phyloP scores from a whole-genome alignment of 2,329 filamentous ascomycete species.

The Hypoxylon sp. region DNA sequence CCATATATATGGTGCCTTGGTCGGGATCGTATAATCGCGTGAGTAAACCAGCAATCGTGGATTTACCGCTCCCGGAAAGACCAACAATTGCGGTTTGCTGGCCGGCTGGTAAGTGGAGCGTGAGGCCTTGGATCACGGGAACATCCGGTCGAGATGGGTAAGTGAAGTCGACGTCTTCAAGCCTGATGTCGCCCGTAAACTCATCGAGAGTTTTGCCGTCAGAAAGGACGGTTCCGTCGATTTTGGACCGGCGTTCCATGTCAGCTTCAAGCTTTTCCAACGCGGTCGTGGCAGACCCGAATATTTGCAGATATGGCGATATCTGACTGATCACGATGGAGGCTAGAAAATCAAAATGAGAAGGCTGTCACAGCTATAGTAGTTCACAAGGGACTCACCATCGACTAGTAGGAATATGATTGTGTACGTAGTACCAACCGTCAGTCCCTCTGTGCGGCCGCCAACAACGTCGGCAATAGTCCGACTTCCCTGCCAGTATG shows the following conservation, averaged over 20 bases:
- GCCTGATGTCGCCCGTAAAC: conserved; percentile 49
- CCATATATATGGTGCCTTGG: conserved; percentile 56
- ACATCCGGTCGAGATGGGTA: conserved; percentile 50
- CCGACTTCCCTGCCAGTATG: conserved; percentile 70
- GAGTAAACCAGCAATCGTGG: conserved; percentile 60
- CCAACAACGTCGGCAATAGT: conserved; percentile 51
- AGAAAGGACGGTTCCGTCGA: conserved; percentile 54
- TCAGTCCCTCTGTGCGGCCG: conserved; percentile 46
- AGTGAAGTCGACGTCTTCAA: conserved; percentile 49
- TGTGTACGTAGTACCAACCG: conserved; percentile 63
- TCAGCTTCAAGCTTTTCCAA: conserved; percentile 63
- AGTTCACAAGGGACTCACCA: conserved; percentile 46
- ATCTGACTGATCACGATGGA: conserved; percentile 67
- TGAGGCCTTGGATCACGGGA: conserved; percentile 47
- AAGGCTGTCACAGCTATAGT: conserved; percentile 35
- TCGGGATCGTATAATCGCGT: conserved; percentile 66
- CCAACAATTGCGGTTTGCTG: conserved; percentile 59
- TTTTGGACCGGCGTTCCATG: conserved; percentile 57
- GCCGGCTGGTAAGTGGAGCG: conserved; percentile 47
- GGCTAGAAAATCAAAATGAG: conserved; percentile 52
- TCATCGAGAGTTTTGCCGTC: conserved; percentile 55
- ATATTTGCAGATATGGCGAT: conserved; percentile 67
- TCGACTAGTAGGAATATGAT: conserved; percentile 71
- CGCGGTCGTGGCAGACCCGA: conserved; percentile 61
- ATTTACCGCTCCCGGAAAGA: conserved; percentile 58